phyloP scores from a whole-genome alignment of 805 yeast genomes.

The Lachancea waltii region DNA sequence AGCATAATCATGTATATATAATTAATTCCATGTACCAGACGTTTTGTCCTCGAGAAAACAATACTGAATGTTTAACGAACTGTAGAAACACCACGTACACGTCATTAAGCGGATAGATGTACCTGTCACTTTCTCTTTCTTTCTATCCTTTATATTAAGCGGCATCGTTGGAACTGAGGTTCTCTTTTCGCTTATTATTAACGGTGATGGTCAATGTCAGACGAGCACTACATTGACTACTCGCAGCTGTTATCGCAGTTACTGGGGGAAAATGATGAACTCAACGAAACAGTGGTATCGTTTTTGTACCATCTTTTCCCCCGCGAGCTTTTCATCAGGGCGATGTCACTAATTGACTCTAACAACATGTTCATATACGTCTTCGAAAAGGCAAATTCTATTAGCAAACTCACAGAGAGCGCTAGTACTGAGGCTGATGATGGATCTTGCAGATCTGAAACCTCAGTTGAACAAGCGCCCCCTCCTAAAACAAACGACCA shows the following conservation, averaged over 20 bases:
- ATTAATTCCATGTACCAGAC: too few species aligned
- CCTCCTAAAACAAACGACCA: background rate
- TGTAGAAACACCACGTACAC: too few species aligned
- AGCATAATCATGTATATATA: too few species aligned
- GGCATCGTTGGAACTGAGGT: too few species aligned
- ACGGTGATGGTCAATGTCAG: background rate
- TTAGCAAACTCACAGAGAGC: slow-evolving; percentile 4
- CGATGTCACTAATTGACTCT: slow-evolving; percentile 31
- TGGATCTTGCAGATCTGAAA: background rate
- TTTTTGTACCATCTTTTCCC: slow-evolving; percentile 31
- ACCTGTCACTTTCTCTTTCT: too few species aligned
- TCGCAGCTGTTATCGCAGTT: slow-evolving; percentile 20
- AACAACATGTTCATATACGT: slow-evolving; percentile 30
- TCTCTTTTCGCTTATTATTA: background rate
- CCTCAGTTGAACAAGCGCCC: background rate
- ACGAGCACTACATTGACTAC: slow-evolving; percentile 12
- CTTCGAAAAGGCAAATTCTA: slow-evolving; percentile 9
- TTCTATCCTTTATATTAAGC: too few species aligned
- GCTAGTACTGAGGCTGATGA: background rate
- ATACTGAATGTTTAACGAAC: too few species aligned
- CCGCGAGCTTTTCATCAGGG: slow-evolving; percentile 28
- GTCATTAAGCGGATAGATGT: too few species aligned
- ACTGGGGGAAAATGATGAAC: slow-evolving; percentile 15
- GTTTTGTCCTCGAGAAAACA: too few species aligned
- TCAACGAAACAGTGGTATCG: slow-evolving; percentile 27